Base-by-base conservation (phyloP, 805 yeast genomes). In the Candida morakotiae region DNA sequence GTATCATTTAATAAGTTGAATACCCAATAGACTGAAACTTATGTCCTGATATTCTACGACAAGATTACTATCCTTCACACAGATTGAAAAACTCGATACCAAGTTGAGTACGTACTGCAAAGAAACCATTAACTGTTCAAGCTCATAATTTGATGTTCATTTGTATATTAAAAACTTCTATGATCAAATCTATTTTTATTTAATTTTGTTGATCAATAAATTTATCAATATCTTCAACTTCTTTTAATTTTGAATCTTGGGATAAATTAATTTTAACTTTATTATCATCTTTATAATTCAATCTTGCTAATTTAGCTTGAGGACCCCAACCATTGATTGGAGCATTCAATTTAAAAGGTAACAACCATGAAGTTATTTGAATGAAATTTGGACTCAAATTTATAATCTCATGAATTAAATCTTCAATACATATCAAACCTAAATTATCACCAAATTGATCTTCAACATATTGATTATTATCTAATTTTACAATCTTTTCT, bases 381-480 rank as follows among this genome's bases (percentile, higher is more conserved):
- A 79, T 77, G 67, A 85, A 85, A 43, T 72, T 63, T 18, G 77
- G 86, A 14, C 87, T 84, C 48, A 83, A 51, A 13, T 79, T 57
- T 15, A 67, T 69, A 37, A 85, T 69, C 61, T 84, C 91, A 53
- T 81, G 87, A 38, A 85, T 75, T 39, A 85, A 69, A 61, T 85
- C 94, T 64, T 85, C 93, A 14, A 83, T 73, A 75, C 94, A 85
- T 45, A 85, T 78, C 42, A 82, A 65, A 20, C 91, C 88, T 38
- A 68, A 64, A 28, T 57, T 60, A 34, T 59, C 62, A 7, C 81
- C 84, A 44, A 85, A 69, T 51, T 69, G 66, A 51, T 83, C 88
- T 62, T 85, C 94, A 36, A 85, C 81, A 28, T 79, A 60, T 49
- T 77, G 80, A 65, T 85, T 85, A 60, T 81, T 87, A 57, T 84